Base-by-base conservation (phyloP, 73 alveolate species). In the Paraurostyla sp. region DNA sequence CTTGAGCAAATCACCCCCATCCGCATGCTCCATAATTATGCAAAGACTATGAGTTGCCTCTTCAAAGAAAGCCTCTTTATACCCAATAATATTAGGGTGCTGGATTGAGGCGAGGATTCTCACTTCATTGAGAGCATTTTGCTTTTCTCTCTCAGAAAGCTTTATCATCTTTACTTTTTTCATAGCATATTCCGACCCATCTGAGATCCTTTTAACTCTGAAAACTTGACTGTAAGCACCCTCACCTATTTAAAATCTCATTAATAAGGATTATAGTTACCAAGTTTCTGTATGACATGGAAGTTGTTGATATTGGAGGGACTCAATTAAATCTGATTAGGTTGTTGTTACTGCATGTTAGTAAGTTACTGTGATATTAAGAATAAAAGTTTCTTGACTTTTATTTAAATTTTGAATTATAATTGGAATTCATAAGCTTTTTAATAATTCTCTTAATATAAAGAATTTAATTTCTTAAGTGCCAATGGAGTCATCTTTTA, bases 61-160 rank as follows among this genome's bases (percentile, higher is more conserved):
- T 49, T 93, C 97, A 30, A 93, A 83, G 86, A 93, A 93, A 36
- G 96, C 97, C 57, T 93, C 97, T 78, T 93, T 93, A 76, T 93
- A 93, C 42, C 93, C 93, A 69, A 93, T 93, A 27, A 93, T 94
- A 87, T 91, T 91, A 56, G 92, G 92, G 49, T 94, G 93, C 78
- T 93, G 78, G 35, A 93, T 93, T 80, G 96, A 91, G n/a, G 97
- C 97, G 16, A 93, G 71, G 30, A 93, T 93, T 41, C 97, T 73
- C 22, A 93, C 97, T 90, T 93, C 97, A 56, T 93, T 93, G 48
- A 93, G 58, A 7, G 97, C 97, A 71, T 93, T 93, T 93, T 90
- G 80, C 75, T 82, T 93, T 83, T 93, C 97, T 90, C 92, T 93
- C 33, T 90, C 96, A 15, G 91, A 78, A 38, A 93, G 80, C 29